Base-by-base conservation (phyloP, 2,329 filamentous ascomycete genomes). In the Fusarium vanettenii region DNA sequence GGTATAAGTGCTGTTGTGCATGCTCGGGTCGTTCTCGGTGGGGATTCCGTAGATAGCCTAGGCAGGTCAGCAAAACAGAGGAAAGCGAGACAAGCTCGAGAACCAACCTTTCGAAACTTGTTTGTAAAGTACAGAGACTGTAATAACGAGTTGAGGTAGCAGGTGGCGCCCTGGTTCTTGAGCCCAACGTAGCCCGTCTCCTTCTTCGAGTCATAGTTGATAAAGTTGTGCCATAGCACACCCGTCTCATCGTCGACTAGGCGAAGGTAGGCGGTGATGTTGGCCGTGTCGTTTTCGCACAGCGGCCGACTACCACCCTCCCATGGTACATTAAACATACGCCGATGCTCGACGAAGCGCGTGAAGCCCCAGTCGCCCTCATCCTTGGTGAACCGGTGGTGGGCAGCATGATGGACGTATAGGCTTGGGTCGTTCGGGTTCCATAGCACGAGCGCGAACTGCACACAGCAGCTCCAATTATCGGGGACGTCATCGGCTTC, bases 281-380 rank as follows among this genome's bases (percentile, higher is more conserved):
- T 95, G 79, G 92, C 93, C 9, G 87, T 85, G 67, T 96, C 93
- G 78, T 94, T 91, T 80, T 97, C 94, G 20, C 95, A 89, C 75
- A 97, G 88, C 10, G 93, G 94, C 67, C 93, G 89, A 41, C 84
- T 86, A 25, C 87, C 86, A 25, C 91, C 90, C 67, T 97, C 93
- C 90, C 93, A 97, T 2, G 91, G 89, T 37, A 92, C 87, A 70
- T 92, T 92, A 81, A 98, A 97, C 82, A 98, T 92, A 79, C 92
- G 93, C 64, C 95, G 90, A 60, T 97, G 89, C 82, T 98, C 97
- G 14, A 95, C 92, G 81, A 98, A 99, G 66, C 96, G 89, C n/a
- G 97, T 99, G 82, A 99, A 99, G 2, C 97, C 97, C 97, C 97
- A 99, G 80, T 99, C 97, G 27, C 95, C 95, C 83, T 99, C 97